Evolutionary conservation across 176 grass and related monocot species (phyloP).

Genomic region (Oryza glaberrima): DNA sequence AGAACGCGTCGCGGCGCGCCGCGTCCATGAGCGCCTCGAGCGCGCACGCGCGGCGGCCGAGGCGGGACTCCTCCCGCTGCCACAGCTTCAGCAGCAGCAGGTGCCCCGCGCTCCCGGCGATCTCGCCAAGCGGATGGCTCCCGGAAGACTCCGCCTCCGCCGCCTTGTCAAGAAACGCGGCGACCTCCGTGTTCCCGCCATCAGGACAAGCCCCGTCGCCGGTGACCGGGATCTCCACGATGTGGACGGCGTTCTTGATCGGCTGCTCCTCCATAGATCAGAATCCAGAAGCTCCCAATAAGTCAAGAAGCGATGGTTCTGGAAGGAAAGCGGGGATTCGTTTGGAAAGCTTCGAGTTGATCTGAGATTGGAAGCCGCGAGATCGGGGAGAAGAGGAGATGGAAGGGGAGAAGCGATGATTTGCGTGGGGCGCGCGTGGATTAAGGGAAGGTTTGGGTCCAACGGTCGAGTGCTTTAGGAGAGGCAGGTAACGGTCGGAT

Average conservation of each 20-base stretch:
- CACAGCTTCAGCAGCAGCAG: conserved; percentile 89
- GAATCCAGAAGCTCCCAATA: background rate
- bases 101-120: conserved; percentile 76
- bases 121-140: conserved; percentile 73
- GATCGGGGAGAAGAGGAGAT: conserved; percentile 22
- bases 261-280: conserved; percentile 26
- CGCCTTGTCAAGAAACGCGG: conserved; percentile 26
- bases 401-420: conserved; percentile 25
- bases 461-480: conserved; percentile 55
- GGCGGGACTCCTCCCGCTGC: conserved; percentile 80
- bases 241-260: conserved; percentile 38
- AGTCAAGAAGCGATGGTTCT: background rate
- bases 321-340: conserved; percentile 1
- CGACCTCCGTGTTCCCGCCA: too few relatives aligned
- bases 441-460: conserved; percentile 31
- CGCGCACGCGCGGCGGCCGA: conserved; percentile 53
- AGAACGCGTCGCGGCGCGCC: conserved; percentile 72
- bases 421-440: background rate
- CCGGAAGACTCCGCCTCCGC: background rate
- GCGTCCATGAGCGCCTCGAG: conserved; percentile 68
- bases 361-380: conserved; percentile 38
- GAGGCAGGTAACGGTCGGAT: conserved; percentile 46
- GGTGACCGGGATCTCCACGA: conserved; percentile 52
- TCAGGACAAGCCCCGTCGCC: background rate
- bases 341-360: conserved; percentile 44